Evolutionary conservation across 805 yeast genomes (phyloP), one percentile per base, ranked within the genome.

Genomic region (Zygosaccharomyces bisporus): DNA sequence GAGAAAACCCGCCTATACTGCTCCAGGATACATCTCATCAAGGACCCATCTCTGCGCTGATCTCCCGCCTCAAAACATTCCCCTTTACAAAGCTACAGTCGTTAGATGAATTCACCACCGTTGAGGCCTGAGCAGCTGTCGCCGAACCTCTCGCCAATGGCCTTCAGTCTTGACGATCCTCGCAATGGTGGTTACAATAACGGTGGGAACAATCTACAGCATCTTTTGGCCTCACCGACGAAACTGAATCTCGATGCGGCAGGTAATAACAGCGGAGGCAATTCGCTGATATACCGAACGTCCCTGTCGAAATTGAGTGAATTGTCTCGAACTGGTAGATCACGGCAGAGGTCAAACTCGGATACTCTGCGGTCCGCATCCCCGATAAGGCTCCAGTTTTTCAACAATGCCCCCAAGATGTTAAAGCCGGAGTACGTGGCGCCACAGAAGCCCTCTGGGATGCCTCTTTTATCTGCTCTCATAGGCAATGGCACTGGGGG

Each of bases 271-370:
- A 16, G 18, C n/a, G 36, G 37, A 19, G 29, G 43, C 4, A 35
- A 41, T 21, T 47, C 58, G 7, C 41, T 50, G n/a, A 47, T 54
- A 35, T 60, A 58, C 32, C 47, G 64, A 24, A 63, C 67, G 3
- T 63, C 67, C 3, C 52, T 63, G 12, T 63, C 67, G 4, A 63
- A 63, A 40, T 47, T 63, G 32, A 58, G 55, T 39, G 62, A 60
- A 35, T 30, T 47, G 27, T 54, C 58, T 6, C 45, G 57, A 21
- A 45, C 47, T 18, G 57, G 57, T 14, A 45, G 56, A 14, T 45
- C 51, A 2, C 49, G 52, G 31, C 50, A 49, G 36, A 44, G 58
- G 40, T 50, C 55, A 20, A 46, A 46, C 30, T 51, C 59, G 9
- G 57, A 60, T 45, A 50, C 58, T 16, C 43, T 60, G n/a, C 53